These are phyloP conservation scores for Apiospora aurea DNA, from an alignment of 2,329 filamentous ascomycete genomes.

Conservation along the genomic window DNA sequence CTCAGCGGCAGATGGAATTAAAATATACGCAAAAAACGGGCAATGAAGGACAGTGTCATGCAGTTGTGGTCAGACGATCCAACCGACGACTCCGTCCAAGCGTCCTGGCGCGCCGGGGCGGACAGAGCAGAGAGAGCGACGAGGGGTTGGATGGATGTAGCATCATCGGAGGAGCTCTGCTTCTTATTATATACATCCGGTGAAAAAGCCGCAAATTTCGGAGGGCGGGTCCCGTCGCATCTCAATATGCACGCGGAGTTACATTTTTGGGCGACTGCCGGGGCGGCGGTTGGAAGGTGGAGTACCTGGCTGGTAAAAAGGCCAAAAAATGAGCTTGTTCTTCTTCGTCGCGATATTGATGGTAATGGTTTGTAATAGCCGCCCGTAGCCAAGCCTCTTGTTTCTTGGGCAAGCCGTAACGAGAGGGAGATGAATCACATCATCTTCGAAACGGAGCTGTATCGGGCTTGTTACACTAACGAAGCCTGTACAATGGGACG, in stretches of 20 bases:
- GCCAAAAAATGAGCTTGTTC: background rate
- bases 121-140: background rate
- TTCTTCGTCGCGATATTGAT: background rate
- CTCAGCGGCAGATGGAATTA: background rate
- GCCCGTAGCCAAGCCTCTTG: conserved; percentile 5
- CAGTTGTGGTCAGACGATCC: background rate
- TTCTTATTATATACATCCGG: background rate
- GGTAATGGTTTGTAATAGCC: conserved; percentile 18
- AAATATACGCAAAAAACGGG: background rate
- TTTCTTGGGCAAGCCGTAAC: background rate
- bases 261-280: background rate
- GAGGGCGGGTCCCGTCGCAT: background rate
- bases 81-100: background rate
- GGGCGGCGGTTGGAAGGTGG: background rate
- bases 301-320: background rate
- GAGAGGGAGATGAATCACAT: background rate
- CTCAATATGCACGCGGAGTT: background rate
- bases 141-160: background rate
- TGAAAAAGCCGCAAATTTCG: background rate
- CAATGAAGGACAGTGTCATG: background rate
- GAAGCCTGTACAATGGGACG: conserved; percentile 14
- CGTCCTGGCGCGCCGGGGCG: too few species aligned
- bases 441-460: conserved; percentile 3
- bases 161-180: background rate
- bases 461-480: conserved; percentile 11